Base-by-base conservation (phyloP, 768 basidiomycete species). In the Gyrodon lividus region DNA sequence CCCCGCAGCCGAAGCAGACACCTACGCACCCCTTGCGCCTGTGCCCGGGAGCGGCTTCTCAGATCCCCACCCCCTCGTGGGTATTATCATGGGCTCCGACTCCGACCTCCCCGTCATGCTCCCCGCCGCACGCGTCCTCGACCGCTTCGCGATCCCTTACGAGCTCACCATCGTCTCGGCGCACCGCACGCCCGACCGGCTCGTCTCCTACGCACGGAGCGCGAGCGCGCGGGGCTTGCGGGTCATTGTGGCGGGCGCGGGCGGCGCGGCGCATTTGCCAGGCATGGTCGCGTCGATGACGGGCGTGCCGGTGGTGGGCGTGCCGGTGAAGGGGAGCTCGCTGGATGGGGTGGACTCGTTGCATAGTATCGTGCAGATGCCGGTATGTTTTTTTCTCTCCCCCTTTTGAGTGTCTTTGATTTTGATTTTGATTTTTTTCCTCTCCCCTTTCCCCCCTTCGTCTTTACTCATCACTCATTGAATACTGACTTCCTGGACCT, bases 221-320 rank as follows among this genome's bases (percentile, higher is more conserved):
- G 95, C 94, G 0, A 76, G 78, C 1, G 67, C 77, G 16, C 74
- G 87, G 5, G 89, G 89, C 2, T 58, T 89, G 37, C 72, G 87
- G 41, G 81, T 79, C 4, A 83, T 99, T 68, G 87, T 99, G 38
- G 96, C 96, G 2, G 96, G 96, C 6, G 97, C 97, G 6, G 97
- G 97, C n/a, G 97, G 97, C 0, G 96, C 97, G 1, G 97, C 96
- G 5, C 97, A 99, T 72, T 73, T 99, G 2, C 97, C 97, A 0
- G 97, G 97, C 0, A 99, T 99, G 97, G 92, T 98, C 1, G 97
- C 96, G 5, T 87, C 91, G 17, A 85, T 97, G 87, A 96, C 94
- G 0, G 76, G 84, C 2, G 67, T 98, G 46, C 96, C 97, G 0
- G 92, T 99, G 0, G 82, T 99, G 28, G 96, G 97, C 12, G 97